Evolutionary conservation across 768 basidiomycete species (phyloP).

Genomic region (Mycena epipterygia): DNA sequence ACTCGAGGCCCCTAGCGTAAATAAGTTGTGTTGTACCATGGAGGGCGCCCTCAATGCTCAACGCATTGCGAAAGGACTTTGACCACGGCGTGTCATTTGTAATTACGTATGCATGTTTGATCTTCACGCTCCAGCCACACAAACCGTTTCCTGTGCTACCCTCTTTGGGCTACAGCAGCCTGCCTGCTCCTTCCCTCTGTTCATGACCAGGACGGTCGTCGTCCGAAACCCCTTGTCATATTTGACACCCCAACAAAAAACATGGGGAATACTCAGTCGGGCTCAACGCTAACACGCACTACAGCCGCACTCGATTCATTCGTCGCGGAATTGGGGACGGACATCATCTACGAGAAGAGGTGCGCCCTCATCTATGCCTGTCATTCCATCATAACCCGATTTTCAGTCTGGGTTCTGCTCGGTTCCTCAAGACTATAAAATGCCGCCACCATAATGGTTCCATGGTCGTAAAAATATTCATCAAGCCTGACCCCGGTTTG

Average conservation of each 20-base stretch:
- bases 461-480: slow-evolving; percentile 93
- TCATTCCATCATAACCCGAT: background rate
- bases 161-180: background rate
- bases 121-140: too few species aligned
- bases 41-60: background rate
- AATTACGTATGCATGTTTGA: background rate
- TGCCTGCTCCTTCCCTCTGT: slow-evolving; percentile 4
- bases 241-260: background rate
- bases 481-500: slow-evolving; percentile 92
- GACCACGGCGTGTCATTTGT: too few species aligned
- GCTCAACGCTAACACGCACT: slow-evolving; percentile 77
- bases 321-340: slow-evolving; percentile 88
- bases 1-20: too few species aligned
- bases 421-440: slow-evolving; percentile 89
- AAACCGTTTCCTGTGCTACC: too few species aligned
- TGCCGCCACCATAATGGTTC: slow-evolving; percentile 88
- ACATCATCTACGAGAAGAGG: slow-evolving; percentile 95
- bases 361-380: slow-evolving; percentile 46
- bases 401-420: slow-evolving; percentile 74
- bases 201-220: slow-evolving; percentile 8
- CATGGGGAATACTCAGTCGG: slow-evolving; percentile 88
- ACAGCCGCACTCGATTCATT: slow-evolving; percentile 91
- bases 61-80: background rate
- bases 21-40: too few species aligned
- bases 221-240: background rate